Evolutionary conservation across 495 filamentous ascomycete genomes (phyloP), one percentile per base, ranked within the genome.

Genomic region (Neurospora hispaniola): DNA sequence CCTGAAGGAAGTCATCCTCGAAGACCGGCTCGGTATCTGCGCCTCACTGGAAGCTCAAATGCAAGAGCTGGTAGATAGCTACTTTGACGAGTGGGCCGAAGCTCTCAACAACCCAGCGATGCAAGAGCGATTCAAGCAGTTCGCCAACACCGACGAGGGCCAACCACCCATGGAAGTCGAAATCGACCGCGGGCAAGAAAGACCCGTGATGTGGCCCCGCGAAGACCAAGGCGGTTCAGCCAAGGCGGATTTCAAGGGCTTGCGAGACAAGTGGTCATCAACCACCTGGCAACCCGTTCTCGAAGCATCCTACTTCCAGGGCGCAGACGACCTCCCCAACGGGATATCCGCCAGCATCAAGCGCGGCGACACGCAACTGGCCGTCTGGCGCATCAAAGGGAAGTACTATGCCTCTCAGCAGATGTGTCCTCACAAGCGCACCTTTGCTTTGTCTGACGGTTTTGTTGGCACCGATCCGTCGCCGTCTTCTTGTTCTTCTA

Each of bases 381-480:
- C 94, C 20, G 84, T 98, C 73, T 98, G 96, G 88, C 93, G 94
- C 78, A 86, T 98, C 74, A 88, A 88, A 73, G 95, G 93, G 23
- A 87, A 89, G 70, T 97, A 88, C 82, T 96, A 94, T 79, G 92
- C 93, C n/a, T 91, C 91, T 18, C 95, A 98, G 86, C 94, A 98
- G 80, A 98, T 98, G 95, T 98, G 95, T 80, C 95, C 95, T 16
- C 94, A 97, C 83, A 97, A 97, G 82, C 92, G 94, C 39, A 90
- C 94, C 0, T 98, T 98, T 80, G 91, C 93, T 40, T 87, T 98
- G 42, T 91, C 91, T 0, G 95, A 98, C 79, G 93, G 93, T 6
- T 78, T 98, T 2, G 88, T 98, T 48, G 95, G 95, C n/a, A 91
- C 97, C 54, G 88, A 90, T 72, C 76, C 76, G 11, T 76, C 78